Conservation (phyloP, 2,329 filamentous ascomycete species). For the Fusarium veterinarium region DNA sequence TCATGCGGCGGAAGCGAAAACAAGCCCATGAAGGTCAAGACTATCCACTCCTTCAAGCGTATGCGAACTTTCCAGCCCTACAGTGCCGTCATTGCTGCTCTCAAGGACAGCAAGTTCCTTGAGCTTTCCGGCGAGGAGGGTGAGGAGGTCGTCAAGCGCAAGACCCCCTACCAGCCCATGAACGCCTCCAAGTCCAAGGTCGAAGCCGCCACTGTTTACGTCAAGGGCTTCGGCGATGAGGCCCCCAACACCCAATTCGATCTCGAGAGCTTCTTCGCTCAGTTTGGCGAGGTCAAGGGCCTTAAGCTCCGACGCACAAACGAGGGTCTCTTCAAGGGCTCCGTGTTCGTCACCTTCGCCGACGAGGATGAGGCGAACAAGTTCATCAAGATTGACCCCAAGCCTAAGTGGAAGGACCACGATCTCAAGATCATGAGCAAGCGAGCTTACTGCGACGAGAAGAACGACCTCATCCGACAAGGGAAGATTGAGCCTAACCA, state of each 20-base stretch:
- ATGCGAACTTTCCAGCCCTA: conserved; percentile 96
- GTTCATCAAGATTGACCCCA: conserved; percentile 83
- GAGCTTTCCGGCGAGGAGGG: conserved; percentile 80
- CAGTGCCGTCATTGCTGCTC: conserved; percentile 82
- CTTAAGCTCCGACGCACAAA: conserved; percentile 86
- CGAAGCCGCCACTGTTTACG: conserved; percentile 84
- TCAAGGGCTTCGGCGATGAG: conserved; percentile 93
- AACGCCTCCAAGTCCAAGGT: conserved; percentile 71
- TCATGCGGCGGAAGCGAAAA: conserved; percentile 83
- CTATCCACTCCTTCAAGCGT: conserved; percentile 89
- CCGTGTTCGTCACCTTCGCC: conserved; percentile 93
- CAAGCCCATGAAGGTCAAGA: conserved; percentile 81
- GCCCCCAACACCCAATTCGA: conserved; percentile 89
- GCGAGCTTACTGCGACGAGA: conserved; percentile 85
- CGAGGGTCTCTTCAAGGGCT: conserved; percentile 88
- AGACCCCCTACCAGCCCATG: conserved; percentile 72
- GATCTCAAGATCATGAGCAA: conserved; percentile 88
- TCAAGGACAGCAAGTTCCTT: conserved; percentile 80
- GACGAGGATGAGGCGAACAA: conserved; percentile 80
- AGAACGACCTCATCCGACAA: conserved; percentile 76
- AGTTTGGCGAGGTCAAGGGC: conserved; percentile 81
- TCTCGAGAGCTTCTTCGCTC: conserved; percentile 89
- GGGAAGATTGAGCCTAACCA: conserved; percentile 74
- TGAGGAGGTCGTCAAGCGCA: conserved; percentile 79
- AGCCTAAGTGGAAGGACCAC: conserved; percentile 85